Percentiles rank a stretch among this genome's conserved stretches.
These are phyloP conservation scores for Talaromyces sp. DNA, from an alignment of 2,329 filamentous ascomycete species.

Conservation along the genomic window DNA sequence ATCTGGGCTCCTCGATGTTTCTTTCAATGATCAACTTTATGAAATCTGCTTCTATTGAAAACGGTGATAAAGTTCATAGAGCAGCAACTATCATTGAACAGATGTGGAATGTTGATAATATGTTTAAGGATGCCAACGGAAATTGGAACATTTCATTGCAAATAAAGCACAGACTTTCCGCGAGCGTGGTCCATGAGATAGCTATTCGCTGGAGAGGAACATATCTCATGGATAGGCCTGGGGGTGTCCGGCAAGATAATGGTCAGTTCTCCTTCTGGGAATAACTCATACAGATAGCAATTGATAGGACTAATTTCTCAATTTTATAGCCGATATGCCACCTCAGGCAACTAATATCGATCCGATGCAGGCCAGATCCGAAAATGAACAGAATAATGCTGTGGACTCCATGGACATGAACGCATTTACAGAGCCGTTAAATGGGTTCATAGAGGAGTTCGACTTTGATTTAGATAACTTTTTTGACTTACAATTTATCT, in stretches of 20 bases:
- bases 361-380: not conserved
- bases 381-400: not conserved
- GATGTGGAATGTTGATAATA: conserved; percentile 1
- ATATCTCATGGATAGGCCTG: not conserved
- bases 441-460: not conserved
- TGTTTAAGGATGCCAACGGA: not conserved
- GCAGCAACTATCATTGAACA: not conserved
- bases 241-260: not conserved
- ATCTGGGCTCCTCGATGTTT: not conserved
- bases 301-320: too few species aligned
- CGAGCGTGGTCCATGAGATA: not conserved
- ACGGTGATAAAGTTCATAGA: not conserved
- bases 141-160: not conserved
- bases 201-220: not conserved
- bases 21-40: not conserved
- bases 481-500: not conserved
- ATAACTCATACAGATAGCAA: not conserved
- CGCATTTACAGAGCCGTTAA: not conserved
- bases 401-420: not conserved
- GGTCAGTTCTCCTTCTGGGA: not conserved
- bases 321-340: not conserved
- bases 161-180: not conserved
- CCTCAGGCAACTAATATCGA: not conserved
- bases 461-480: not conserved
- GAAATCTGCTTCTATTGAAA: not conserved